These are phyloP conservation scores for Hygrocybe coccinea DNA, from an alignment of 768 basidiomycete genomes.

Conservation along the genomic window DNA sequence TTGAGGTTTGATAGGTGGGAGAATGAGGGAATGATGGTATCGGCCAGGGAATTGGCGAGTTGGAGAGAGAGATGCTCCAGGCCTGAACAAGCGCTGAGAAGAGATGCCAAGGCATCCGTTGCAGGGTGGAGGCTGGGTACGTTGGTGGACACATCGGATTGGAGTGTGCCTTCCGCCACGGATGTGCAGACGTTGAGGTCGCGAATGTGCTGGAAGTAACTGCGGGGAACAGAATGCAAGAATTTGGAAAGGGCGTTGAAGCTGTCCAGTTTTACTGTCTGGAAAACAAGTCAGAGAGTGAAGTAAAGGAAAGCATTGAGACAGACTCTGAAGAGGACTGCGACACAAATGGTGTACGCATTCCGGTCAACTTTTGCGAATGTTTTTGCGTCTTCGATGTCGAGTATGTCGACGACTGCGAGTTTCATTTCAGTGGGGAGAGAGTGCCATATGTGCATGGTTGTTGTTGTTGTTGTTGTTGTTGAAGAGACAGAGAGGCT, in stretches of 20 bases:
- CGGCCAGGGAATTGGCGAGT: slow-evolving; percentile 46
- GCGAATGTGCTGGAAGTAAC: slow-evolving; percentile 49
- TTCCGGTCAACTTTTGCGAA: slow-evolving; percentile 47
- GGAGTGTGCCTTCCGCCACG: slow-evolving; percentile 10
- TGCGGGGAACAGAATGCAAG: slow-evolving; percentile 50
- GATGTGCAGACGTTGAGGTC: slow-evolving; percentile 47
- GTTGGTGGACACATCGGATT: slow-evolving; percentile 7
- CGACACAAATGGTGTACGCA: slow-evolving; percentile 53
- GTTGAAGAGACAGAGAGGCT: background rate
- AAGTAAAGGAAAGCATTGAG: background rate
- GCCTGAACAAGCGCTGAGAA: slow-evolving; percentile 48
- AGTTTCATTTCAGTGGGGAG: slow-evolving; percentile 68
- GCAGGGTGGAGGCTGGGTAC: slow-evolving; percentile 25
- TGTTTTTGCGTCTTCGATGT: slow-evolving; percentile 37
- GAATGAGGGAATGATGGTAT: slow-evolving; percentile 47
- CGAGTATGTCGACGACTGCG: slow-evolving; percentile 48
- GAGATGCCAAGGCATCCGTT: slow-evolving; percentile 45
- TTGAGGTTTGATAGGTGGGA: slow-evolving; percentile 39
- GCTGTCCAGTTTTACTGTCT: slow-evolving; percentile 49
- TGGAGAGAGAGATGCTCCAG: slow-evolving; percentile 45
- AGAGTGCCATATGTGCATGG: slow-evolving; percentile 37
- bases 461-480: background rate
- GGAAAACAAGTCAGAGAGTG: background rate
- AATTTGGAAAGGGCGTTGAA: slow-evolving; percentile 48
- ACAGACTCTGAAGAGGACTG: slow-evolving; percentile 55